Conservation (phyloP, 2,329 filamentous ascomycete species). For the Lomentospora prolificans region DNA sequence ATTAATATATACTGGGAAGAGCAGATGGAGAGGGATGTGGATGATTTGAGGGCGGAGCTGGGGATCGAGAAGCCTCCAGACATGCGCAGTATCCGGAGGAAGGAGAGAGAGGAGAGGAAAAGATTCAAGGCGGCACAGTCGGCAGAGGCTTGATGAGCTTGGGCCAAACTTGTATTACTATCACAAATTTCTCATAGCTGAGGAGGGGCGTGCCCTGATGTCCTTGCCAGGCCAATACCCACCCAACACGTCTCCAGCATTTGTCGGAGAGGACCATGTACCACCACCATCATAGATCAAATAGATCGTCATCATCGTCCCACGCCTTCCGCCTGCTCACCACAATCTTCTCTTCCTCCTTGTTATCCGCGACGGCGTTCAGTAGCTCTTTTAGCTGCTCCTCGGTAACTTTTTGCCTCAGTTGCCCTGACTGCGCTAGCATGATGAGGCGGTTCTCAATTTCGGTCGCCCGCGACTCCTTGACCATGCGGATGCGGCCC, state of each 20-base stretch:
- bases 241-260: not conserved
- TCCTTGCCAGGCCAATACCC: too few relatives aligned
- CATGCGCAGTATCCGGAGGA: slow-evolving; percentile 64
- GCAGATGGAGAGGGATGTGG: slow-evolving; percentile 73
- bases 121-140: slow-evolving; percentile 42
- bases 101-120: slow-evolving; percentile 59
- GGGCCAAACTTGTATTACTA: slow-evolving; percentile 2
- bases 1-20: slow-evolving; percentile 99
- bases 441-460: slow-evolving; percentile 89
- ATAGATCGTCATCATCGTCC: slow-evolving; percentile 71
- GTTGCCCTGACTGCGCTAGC: slow-evolving; percentile 79
- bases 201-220: not conserved
- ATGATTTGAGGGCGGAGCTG: slow-evolving; percentile 61
- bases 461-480: slow-evolving; percentile 79
- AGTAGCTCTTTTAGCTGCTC: slow-evolving; percentile 88
- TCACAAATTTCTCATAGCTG: slow-evolving; percentile 11
- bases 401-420: slow-evolving; percentile 81
- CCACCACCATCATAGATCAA: slow-evolving; percentile 42
- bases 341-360: slow-evolving; percentile 76
- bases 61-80: slow-evolving; percentile 86
- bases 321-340: slow-evolving; percentile 74
- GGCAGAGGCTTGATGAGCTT: not conserved
- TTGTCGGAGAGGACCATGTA: too few relatives aligned
- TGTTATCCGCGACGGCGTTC: slow-evolving; percentile 70
- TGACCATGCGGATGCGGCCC: slow-evolving; percentile 89